Evolutionary conservation across 108 stramenopile species (phyloP), one percentile per base, ranked within the genome.

Genomic region (Bacterosira constricta): DNA sequence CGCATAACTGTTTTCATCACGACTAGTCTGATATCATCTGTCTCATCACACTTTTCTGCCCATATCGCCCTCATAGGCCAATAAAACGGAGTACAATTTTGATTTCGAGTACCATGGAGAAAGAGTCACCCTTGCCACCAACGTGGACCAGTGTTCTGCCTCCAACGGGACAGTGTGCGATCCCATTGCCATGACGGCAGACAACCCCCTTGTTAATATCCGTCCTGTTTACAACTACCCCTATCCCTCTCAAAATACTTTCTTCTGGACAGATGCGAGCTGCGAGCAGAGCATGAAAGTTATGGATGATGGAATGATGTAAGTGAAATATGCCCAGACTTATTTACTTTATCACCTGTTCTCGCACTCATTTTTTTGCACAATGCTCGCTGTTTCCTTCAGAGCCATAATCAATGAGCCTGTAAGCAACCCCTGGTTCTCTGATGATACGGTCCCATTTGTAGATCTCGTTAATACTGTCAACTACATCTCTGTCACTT

Each of bases 61-160:
- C n/a, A n/a, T n/a, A n/a, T n/a, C n/a, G n/a, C n/a, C n/a, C n/a
- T n/a, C n/a, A 0, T 32, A 56, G 4, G 18, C 68, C 6, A 42
- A 44, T 21, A 47, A 27, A 21, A 31, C 69, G 12, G 54, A 53
- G 12, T 65, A 64, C 55, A 77, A 77, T 41, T 77, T 63, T 45
- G 63, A 63, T 34, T 50, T 60, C 34, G 67, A 74, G 62, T 83
- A 75, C 56, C 73, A 79, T 15, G 78, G 73, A 1, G 82, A 83
- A 69, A 32, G 73, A 31, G 58, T 75, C 0, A 34, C 67, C 2
- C 55, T 37, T 23, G 17, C 18, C 0, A 78, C 82, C 1, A 69
- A 53, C 13, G 52, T 69, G 36, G 29, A 36, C 21, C 45, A 63
- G 54, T 83, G 82, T 54, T 9, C 39, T 20, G 71, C 71, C 30